Base-by-base conservation (phyloP, 2,329 filamentous ascomycete genomes). In the Venturia aucupariae region DNA sequence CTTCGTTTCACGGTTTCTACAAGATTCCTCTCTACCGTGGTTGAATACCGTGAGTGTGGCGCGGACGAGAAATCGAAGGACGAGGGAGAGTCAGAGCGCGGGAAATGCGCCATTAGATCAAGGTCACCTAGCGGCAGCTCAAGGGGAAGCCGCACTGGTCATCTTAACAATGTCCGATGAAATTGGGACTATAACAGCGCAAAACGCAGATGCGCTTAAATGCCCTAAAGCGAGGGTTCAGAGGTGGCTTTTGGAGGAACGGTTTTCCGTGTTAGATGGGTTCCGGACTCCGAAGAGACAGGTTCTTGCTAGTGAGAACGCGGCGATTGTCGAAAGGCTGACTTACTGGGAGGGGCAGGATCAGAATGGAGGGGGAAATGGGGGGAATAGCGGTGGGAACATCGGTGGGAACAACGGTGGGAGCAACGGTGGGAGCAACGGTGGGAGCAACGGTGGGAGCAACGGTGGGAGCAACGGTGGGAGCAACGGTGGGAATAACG, bases 1-100 rank as follows among this genome's bases (percentile, higher is more conserved):
- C 4, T 42, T 65, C 11, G 42, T 65, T 24, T 8, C 54, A 10
- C 15, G 5, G 4, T 41, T 65, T 19, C 44, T 65, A 1, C 46
- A 11, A 15, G 64, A 65, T 35, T 27, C 62, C 4, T 39, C 2
- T 15, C 60, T 15, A 19, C 19, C 35, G 13, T 65, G 19, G 24
- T 27, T 65, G 15, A 44, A 62, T n/a, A 62, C 64, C 4, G 19
- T 3, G 4, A 63, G 60, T 2, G 41, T 65, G n/a, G 64, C 38
- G 7, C 24, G 44, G 7, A 51, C 64, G 24, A 41, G 64, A 4
- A 59, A 38, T n/a, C 59, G 60, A 35, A 24, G 64, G n/a, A 42
- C 46, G 35, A 41, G 15, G 24, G 64, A 65, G 24, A 32, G n/a
- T n/a, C 19, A 38, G 27, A 13, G 8, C 5, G 41, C 44, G 10